Conservation (phyloP, 164 flowering plant genomes). For the Liquidambar formosana region DNA sequence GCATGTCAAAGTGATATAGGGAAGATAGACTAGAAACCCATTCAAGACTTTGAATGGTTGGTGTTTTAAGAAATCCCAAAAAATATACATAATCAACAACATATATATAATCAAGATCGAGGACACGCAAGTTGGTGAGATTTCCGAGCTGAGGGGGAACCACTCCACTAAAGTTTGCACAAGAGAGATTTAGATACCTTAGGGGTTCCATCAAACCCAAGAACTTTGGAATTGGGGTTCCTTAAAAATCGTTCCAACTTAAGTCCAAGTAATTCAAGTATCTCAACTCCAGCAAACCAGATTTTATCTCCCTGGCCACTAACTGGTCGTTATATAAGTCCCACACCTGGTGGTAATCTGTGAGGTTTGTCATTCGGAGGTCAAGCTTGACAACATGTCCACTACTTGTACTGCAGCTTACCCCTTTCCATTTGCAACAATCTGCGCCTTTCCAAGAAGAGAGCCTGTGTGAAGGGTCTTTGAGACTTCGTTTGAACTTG, state of each 20-base stretch:
- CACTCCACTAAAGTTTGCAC: not conserved
- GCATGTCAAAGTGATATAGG: not conserved
- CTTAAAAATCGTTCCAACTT: conserved; percentile 5
- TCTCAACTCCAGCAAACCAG: conserved; percentile 11
- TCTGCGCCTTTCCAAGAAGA: too few relatives aligned
- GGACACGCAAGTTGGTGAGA: too few relatives aligned
- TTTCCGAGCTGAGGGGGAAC: too few relatives aligned
- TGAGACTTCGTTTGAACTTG: too few relatives aligned
- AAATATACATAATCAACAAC: too few relatives aligned
- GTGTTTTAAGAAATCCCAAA: too few relatives aligned
- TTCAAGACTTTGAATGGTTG: too few relatives aligned
- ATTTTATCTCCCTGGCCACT: too few relatives aligned
- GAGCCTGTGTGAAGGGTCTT: too few relatives aligned
- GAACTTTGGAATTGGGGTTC: conserved; percentile 6
- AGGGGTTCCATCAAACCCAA: not conserved
- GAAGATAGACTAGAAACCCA: too few relatives aligned
- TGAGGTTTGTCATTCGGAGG: not conserved
- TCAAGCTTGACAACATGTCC: conserved; percentile 13
- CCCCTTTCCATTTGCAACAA: conserved; percentile 17
- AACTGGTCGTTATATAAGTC: not conserved
- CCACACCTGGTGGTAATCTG: too few relatives aligned
- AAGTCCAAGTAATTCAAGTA: conserved; percentile 8
- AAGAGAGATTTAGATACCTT: conserved; percentile 10
- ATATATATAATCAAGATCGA: too few relatives aligned
- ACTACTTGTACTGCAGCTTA: conserved; percentile 4